A percentile compares a stretch with the other conserved stretches of the same genome.
Evolutionary conservation across 2,329 filamentous ascomycete genomes (phyloP).

Genomic region (Dactylellina cionopaga): DNA sequence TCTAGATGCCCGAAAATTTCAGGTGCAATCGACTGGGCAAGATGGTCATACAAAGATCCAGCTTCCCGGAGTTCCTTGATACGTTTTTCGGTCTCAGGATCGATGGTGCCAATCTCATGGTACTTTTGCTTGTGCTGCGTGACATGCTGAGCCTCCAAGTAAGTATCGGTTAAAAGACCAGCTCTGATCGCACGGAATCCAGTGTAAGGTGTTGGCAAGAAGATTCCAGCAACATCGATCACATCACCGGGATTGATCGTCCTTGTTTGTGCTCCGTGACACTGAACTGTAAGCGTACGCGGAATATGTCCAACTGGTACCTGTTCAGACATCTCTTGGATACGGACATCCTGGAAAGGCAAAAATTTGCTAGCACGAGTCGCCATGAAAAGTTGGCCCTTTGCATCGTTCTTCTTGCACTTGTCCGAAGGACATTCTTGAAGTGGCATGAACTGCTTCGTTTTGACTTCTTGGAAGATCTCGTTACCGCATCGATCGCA

Average conservation of each 20-base stretch:
- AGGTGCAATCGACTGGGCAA: conserved; percentile 94
- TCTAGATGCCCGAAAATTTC: conserved; percentile 97
- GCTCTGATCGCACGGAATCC: conserved; percentile 97
- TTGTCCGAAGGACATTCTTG: conserved; percentile 88
- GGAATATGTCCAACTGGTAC: conserved; percentile 98
- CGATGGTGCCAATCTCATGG: conserved; percentile 81
- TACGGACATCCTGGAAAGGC: conserved; percentile 97
- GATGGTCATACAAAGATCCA: conserved; percentile 93
- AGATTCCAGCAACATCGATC: conserved; percentile 92
- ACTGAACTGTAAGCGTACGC: conserved; percentile 86
- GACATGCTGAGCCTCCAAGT: conserved; percentile 91
- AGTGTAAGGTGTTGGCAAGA: conserved; percentile 97
- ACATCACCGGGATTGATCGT: conserved; percentile 93
- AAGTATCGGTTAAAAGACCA: conserved; percentile 95
- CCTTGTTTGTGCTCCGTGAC: conserved; percentile 84
- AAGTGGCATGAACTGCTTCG: conserved; percentile 89
- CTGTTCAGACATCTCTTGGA: conserved; percentile 99
- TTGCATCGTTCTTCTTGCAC: conserved; percentile 88
- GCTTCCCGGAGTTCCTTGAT: conserved; percentile 86
- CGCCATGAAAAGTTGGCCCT: conserved; percentile 91
- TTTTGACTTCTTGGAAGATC: conserved; percentile 93
- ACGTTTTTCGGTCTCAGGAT: conserved; percentile 78
- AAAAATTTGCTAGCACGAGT: conserved; percentile 97
- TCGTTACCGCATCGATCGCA: conserved; percentile 96
- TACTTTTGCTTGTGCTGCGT: conserved; percentile 98